Percentiles rank a stretch among this genome's conserved stretches.
These are phyloP conservation scores for Cryptosporidium meleagridis DNA, from an alignment of 169 alveolate genomes.

Conservation along the genomic window DNA sequence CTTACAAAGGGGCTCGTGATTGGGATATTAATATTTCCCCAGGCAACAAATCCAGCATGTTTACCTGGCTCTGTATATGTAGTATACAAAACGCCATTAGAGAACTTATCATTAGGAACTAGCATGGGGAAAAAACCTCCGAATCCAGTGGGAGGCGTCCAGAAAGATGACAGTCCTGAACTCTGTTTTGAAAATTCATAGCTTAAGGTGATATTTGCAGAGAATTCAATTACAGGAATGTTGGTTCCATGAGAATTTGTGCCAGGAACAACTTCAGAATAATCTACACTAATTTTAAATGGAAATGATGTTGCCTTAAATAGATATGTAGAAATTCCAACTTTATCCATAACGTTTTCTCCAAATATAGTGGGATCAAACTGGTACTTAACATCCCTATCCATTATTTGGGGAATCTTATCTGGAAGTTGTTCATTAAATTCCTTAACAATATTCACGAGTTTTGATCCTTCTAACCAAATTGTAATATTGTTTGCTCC, in stretches of 20 bases:
- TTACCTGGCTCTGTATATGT: slow-evolving; percentile 62
- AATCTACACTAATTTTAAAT: slow-evolving; percentile 51
- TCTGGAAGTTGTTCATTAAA: slow-evolving; percentile 48
- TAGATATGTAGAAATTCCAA: slow-evolving; percentile 50
- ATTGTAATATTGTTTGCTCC: slow-evolving; percentile 71
- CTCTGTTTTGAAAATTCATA: slow-evolving; percentile 27
- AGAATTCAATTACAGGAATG: slow-evolving; percentile 57
- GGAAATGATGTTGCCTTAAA: slow-evolving; percentile 56
- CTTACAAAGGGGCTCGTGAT: slow-evolving; percentile 65
- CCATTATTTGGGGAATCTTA: slow-evolving; percentile 46
- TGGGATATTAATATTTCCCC: slow-evolving; percentile 61
- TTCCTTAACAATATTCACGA: slow-evolving; percentile 22
- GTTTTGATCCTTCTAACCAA: slow-evolving; percentile 69
- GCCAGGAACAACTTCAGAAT: slow-evolving; percentile 32
- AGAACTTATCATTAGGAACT: slow-evolving; percentile 53
- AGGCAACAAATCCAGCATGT: slow-evolving; percentile 42
- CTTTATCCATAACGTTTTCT: background rate
- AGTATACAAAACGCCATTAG: slow-evolving; percentile 51
- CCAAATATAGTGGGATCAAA: slow-evolving; percentile 59
- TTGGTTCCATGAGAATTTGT: slow-evolving; percentile 40
- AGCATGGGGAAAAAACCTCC: slow-evolving; percentile 70
- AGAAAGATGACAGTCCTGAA: slow-evolving; percentile 26
- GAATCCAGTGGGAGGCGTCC: slow-evolving; percentile 67
- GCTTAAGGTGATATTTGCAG: slow-evolving; percentile 56
- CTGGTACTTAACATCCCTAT: slow-evolving; percentile 54